Conservation (phyloP, 345 rosid species). For the Pseudoturritis turrita region DNA sequence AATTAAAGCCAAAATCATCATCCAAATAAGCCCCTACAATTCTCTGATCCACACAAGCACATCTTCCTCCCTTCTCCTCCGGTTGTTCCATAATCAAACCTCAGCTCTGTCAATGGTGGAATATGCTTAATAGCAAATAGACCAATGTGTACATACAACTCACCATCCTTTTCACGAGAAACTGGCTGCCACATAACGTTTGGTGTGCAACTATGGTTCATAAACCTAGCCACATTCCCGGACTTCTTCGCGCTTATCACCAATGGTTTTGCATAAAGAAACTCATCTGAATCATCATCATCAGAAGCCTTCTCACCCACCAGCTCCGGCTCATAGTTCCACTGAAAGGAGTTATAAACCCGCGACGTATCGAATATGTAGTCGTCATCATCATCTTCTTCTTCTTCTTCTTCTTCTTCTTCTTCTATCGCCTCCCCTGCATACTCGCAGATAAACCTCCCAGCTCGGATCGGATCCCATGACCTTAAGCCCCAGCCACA, state of each 20-base stretch:
- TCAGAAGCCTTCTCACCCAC: constrained; percentile 11
- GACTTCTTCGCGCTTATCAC: constrained; percentile 49
- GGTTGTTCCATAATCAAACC: too few species aligned
- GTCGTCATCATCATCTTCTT: not conserved
- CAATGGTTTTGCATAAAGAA: constrained; percentile 34
- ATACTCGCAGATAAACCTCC: constrained; percentile 49
- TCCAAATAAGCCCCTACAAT: too few species aligned
- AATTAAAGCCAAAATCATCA: too few species aligned
- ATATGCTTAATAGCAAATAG: constrained; percentile 28
- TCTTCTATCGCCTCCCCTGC: constrained; percentile 29
- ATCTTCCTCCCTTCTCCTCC: too few species aligned
- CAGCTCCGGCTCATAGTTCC: not conserved
- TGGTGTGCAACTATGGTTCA: constrained; percentile 79
- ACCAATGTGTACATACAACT: constrained; percentile 25
- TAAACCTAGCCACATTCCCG: constrained; percentile 83
- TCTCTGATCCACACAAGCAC: too few species aligned
- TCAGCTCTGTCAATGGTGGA: too few species aligned
- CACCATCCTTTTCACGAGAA: constrained; percentile 23
- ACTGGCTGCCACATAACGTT: constrained; percentile 72
- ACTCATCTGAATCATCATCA: constrained; percentile 14
- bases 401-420: not conserved
- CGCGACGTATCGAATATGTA: constrained; percentile 48
- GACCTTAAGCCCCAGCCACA: constrained; percentile 50
- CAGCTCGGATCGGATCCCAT: constrained; percentile 34
- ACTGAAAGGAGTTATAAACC: constrained; percentile 16